A percentile compares a stretch with the other conserved stretches of the same genome.
Conservation (phyloP, 768 basidiomycete genomes). For the Tricholomella constricta region DNA sequence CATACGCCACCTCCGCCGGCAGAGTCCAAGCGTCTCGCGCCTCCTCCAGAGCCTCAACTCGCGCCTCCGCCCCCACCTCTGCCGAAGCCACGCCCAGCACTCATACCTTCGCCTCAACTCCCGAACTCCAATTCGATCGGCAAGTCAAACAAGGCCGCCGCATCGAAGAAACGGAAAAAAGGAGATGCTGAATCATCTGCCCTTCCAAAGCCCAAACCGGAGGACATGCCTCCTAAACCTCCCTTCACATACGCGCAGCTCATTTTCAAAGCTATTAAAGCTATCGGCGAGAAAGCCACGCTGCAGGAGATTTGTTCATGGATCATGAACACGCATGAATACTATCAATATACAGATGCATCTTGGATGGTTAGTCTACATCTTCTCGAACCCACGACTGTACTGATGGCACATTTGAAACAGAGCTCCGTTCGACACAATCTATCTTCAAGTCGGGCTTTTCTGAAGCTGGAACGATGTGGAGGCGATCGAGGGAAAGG, state of each 20-base stretch:
- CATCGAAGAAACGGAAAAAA: slow-evolving; percentile 77
- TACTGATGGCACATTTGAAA: slow-evolving; percentile 10
- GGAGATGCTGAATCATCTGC: slow-evolving; percentile 42
- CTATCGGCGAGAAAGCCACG: slow-evolving; percentile 82
- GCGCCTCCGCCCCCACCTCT: slow-evolving; percentile 42
- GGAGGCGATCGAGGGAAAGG: slow-evolving; percentile 89
- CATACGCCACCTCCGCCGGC: slow-evolving; percentile 67
- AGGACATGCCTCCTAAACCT: slow-evolving; percentile 87
- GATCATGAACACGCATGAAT: slow-evolving; percentile 88
- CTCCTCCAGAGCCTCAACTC: slow-evolving; percentile 40
- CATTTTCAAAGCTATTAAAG: slow-evolving; percentile 86
- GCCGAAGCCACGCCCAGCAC: slow-evolving; percentile 34
- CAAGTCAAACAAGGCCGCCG: slow-evolving; percentile 44
- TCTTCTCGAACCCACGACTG: slow-evolving; percentile 1
- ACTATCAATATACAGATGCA: slow-evolving; percentile 84
- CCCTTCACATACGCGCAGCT: slow-evolving; percentile 89
- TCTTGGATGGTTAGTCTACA: slow-evolving; percentile 83
- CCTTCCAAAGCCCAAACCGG: slow-evolving; percentile 52
- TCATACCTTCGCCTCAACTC: slow-evolving; percentile 46
- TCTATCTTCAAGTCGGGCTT: slow-evolving; percentile 89
- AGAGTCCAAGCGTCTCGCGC: slow-evolving; percentile 48
- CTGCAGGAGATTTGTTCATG: slow-evolving; percentile 90
- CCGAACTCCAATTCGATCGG: slow-evolving; percentile 65
- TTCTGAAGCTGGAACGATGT: slow-evolving; percentile 86
- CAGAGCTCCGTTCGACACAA: slow-evolving; percentile 95